Conservation (phyloP, 2,329 filamentous ascomycete genomes). For the Mycosphaerella sp. region DNA sequence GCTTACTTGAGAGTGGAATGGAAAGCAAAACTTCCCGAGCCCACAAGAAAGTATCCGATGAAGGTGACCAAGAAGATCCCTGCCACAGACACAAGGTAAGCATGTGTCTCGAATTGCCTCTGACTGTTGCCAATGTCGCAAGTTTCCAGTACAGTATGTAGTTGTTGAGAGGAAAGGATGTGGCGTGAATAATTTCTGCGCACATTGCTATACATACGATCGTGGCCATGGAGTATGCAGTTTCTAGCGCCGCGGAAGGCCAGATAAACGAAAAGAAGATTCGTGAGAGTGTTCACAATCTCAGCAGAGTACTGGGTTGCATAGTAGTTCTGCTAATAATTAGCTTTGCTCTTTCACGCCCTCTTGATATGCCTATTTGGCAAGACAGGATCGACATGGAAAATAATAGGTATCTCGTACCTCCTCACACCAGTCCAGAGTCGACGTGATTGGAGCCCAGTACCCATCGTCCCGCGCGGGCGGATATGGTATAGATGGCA, state of each 20-base stretch:
- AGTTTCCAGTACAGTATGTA: too few relatives aligned
- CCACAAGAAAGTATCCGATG: constrained; percentile 56
- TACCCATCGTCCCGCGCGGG: constrained; percentile 30
- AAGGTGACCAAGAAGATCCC: constrained; percentile 66
- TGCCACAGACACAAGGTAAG: background rate
- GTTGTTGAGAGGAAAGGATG: too few relatives aligned
- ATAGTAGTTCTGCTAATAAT: constrained; percentile 60
- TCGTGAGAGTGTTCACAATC: constrained; percentile 74
- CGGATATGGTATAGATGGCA: constrained; percentile 31
- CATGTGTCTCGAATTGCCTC: background rate
- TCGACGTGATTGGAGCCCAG: constrained; percentile 66
- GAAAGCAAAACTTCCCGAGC: constrained; percentile 57
- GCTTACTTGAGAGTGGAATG: constrained; percentile 53
- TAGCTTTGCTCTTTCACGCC: background rate
- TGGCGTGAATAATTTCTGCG: too few relatives aligned
- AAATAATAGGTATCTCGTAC: constrained; percentile 37
- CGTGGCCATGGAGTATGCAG: constrained; percentile 65
- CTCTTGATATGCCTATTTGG: background rate
- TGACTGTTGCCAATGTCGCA: too few relatives aligned
- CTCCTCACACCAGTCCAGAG: constrained; percentile 76
- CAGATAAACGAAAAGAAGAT: constrained; percentile 72
- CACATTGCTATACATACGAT: constrained; percentile 31
- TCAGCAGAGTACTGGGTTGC: constrained; percentile 70
- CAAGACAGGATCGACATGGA: background rate
- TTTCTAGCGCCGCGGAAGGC: constrained; percentile 68